Base-by-base conservation (phyloP, 306 rosid species). In the Lathyrus sativus region DNA sequence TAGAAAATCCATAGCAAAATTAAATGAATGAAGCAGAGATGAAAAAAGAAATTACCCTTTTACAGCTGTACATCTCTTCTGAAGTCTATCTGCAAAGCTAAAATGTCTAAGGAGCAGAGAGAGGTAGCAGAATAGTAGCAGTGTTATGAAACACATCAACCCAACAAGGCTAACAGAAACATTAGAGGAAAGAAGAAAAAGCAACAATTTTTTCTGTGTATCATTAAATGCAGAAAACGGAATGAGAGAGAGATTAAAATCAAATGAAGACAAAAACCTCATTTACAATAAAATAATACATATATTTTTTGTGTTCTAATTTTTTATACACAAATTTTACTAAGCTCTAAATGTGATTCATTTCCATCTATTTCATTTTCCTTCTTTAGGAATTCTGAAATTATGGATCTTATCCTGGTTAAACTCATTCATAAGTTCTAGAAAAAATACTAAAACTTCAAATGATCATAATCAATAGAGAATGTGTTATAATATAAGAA, bases 81-180 rank as follows among this genome's bases (percentile, higher is more conserved):
- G 86, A 54, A 39, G 82, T 58, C 74, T 49, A 71, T 87, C 88
- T 85, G 96, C 86, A 87, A 83, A 85, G 90, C 82, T 79, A 72
- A 76, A 83, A 82, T 81, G 86, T 85, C 86, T 81, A 71, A 70
- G 74, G 72, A 54, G 86, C 70, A 78, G 62, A 79, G 62, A 56
- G 62, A 56, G 77, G 86, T 62, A 79, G 74, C 46, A 71, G 65
- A 74, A 79, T 74, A 50, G 78, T 19, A 67, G 76, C 83, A 72
- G 83, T 62, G 71, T 41, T 65, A 54, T 73, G 62, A 75, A 49
- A 74, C 65, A 66, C 80, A 78, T 79, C 81, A 78, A 67, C 82
- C 84, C 81, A 77, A 72, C 77, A 80, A 62, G 62, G 74, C 70
- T 78, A 85, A 74, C 74, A 73, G 73, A 81, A 78, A 73, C 74